A percentile compares a stretch with the other conserved stretches of the same genome.
phyloP scores from a whole-genome alignment of 2,329 filamentous ascomycete genomes.

The Helotiales sp. region DNA sequence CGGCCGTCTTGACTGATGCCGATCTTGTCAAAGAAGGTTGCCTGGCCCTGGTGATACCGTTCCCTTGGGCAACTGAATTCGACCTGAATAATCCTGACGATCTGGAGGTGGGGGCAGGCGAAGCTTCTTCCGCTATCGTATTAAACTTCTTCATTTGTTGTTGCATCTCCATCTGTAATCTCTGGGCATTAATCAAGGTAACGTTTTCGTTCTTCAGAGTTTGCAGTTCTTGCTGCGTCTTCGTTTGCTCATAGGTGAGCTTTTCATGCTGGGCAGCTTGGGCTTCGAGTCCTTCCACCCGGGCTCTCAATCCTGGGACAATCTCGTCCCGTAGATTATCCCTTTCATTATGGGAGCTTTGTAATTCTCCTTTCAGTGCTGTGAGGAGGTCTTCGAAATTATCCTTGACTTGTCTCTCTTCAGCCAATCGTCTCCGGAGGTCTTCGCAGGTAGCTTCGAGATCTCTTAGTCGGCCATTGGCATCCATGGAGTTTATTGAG shows the following conservation, averaged over 20 bases:
- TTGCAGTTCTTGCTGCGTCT: conserved; percentile 86
- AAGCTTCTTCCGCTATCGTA: conserved; percentile 65
- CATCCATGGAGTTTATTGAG: conserved; percentile 61
- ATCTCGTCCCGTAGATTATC: conserved; percentile 91
- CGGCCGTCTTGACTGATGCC: conserved; percentile 52
- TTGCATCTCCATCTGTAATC: conserved; percentile 53
- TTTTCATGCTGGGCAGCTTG: conserved; percentile 75
- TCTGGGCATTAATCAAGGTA: conserved; percentile 51
- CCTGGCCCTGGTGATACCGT: conserved; percentile 34
- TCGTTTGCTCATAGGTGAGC: conserved; percentile 78
- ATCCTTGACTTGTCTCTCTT: conserved; percentile 86
- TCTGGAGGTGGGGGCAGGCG: conserved; percentile 18
- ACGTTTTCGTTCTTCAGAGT: conserved; percentile 70
- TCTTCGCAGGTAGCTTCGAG: conserved; percentile 83
- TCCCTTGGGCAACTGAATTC: conserved; percentile 62
- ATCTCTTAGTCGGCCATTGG: conserved; percentile 70
- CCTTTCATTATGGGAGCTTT: conserved; percentile 82
- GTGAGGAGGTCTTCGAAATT: conserved; percentile 92
- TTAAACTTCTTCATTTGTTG: conserved; percentile 56
- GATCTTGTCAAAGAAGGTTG: conserved; percentile 61
- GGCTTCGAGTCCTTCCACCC: conserved; percentile 77
- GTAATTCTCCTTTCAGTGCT: conserved; percentile 81
- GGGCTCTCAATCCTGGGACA: conserved; percentile 76
- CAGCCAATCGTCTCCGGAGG: conserved; percentile 76
- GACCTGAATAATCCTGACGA: conserved; percentile 61